phyloP scores from a whole-genome alignment of 2,329 filamentous ascomycete species.

The Neonectria sp. region DNA sequence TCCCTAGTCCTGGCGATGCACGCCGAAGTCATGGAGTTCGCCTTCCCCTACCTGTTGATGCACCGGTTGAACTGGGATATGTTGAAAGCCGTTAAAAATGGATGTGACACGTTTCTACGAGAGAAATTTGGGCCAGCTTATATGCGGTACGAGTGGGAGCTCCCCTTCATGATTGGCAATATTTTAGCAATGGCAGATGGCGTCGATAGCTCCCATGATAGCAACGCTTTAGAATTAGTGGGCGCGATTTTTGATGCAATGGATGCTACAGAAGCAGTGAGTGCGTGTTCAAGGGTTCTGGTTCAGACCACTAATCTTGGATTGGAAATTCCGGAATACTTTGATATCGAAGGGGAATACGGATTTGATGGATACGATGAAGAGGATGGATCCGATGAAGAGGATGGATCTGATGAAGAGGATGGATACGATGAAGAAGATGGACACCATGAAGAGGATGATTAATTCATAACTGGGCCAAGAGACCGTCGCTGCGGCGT shows the following conservation, averaged over 20 bases:
- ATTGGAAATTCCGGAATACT: background rate
- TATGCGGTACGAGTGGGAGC: background rate
- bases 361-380: background rate
- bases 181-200: conserved; percentile 6
- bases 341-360: background rate
- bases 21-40: conserved; percentile 54
- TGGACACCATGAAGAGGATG: too few relatives aligned
- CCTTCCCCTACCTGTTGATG: conserved; percentile 41
- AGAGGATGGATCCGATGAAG: too few relatives aligned
- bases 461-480: too few relatives aligned
- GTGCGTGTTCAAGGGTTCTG: background rate
- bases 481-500: too few relatives aligned
- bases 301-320: background rate
- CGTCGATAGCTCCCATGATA: background rate
- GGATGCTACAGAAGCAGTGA: background rate
- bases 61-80: conserved; percentile 4
- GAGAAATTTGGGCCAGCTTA: background rate
- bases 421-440: too few relatives aligned
- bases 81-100: background rate
- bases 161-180: background rate
- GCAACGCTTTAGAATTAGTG: too few relatives aligned
- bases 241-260: background rate
- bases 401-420: too few relatives aligned
- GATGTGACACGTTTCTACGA: background rate
- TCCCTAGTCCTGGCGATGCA: conserved; percentile 53